A percentile compares a stretch with the other conserved stretches of the same genome.
phyloP scores from a whole-genome alignment of 495 filamentous ascomycete genomes.

The Apodospora peruviana region DNA sequence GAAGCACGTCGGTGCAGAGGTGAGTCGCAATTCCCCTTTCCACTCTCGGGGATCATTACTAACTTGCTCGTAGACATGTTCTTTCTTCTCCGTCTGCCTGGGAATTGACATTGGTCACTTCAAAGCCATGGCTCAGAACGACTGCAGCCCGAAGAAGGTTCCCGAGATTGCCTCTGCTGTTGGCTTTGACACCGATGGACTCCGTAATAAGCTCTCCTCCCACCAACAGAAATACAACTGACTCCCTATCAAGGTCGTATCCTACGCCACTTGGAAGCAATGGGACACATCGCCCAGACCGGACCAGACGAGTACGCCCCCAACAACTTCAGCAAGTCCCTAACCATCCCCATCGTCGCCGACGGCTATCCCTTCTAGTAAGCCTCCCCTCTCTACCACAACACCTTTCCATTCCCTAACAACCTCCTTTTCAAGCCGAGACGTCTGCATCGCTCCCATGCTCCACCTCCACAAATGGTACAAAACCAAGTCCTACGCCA shows the following conservation, averaged over 20 bases:
- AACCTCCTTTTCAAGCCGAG: constrained; percentile 8
- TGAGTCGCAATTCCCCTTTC: neutral
- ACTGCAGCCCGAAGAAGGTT: constrained; percentile 10
- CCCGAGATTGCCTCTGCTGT: constrained; percentile 6
- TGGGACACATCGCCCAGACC: constrained; percentile 44
- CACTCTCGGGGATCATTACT: neutral
- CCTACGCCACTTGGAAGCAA: constrained; percentile 45
- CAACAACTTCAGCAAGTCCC: constrained; percentile 39
- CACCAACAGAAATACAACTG: neutral
- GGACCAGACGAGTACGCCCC: constrained; percentile 39
- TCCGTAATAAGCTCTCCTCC: constrained; percentile 11
- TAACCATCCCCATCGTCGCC: constrained; percentile 26
- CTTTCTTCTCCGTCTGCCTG: constrained; percentile 6
- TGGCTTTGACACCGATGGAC: constrained; percentile 6
- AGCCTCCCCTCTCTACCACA: constrained; percentile 9
- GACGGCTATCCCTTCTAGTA: constrained; percentile 25
- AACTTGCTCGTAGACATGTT: constrained; percentile 4
- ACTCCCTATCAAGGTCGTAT: constrained; percentile 20
- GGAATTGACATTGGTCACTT: constrained; percentile 16
- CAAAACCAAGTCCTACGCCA: constrained; percentile 18
- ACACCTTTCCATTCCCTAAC: neutral
- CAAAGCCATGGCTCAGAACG: constrained; percentile 7
- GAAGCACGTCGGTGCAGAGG: constrained; percentile 28
- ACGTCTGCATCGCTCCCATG: constrained; percentile 13
- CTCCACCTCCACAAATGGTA: constrained; percentile 16